Evolutionary conservation across 176 grass and related monocot genomes (phyloP).

Genomic region (Panicum miliaceum): DNA sequence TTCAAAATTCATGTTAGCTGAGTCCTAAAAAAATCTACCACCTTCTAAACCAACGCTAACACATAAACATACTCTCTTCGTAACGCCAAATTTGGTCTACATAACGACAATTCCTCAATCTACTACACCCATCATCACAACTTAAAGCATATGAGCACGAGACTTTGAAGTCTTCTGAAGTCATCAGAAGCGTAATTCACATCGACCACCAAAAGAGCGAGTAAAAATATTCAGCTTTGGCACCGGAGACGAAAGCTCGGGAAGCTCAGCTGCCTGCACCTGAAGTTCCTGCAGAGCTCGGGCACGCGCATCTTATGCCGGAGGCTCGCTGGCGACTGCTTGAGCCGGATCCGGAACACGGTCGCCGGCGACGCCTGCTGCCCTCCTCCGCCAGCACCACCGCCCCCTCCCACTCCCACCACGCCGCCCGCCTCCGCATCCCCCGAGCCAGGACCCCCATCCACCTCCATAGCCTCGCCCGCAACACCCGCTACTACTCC

Average conservation of each 20-base stretch:
- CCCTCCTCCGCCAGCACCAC: slow-evolving; percentile 39
- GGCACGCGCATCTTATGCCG: slow-evolving; percentile 95
- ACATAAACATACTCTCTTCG: not conserved
- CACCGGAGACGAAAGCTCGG: not conserved
- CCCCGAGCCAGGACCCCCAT: slow-evolving; percentile 54
- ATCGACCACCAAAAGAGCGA: not conserved
- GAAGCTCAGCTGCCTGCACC: slow-evolving; percentile 41
- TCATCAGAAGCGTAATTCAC: not conserved
- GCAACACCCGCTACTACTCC: slow-evolving; percentile 21
- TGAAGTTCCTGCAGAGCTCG: slow-evolving; percentile 96
- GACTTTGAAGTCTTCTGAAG: not conserved
- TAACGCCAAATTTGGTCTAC: not conserved
- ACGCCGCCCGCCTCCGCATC: slow-evolving; percentile 51
- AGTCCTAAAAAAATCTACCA: not conserved
- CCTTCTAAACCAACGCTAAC: not conserved
- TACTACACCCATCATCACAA: not conserved
- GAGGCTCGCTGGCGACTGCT: slow-evolving; percentile 78
- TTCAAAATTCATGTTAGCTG: not conserved
- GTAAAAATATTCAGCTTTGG: not conserved
- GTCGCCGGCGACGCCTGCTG: slow-evolving; percentile 60
- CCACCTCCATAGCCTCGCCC: slow-evolving; percentile 59
- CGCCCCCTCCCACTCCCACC: slow-evolving; percentile 32
- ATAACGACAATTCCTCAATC: not conserved
- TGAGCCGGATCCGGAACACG: slow-evolving; percentile 91
- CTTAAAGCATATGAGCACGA: not conserved